Evolutionary conservation across 331 rosid species (phyloP).

Genomic region (Malus hybrid): DNA sequence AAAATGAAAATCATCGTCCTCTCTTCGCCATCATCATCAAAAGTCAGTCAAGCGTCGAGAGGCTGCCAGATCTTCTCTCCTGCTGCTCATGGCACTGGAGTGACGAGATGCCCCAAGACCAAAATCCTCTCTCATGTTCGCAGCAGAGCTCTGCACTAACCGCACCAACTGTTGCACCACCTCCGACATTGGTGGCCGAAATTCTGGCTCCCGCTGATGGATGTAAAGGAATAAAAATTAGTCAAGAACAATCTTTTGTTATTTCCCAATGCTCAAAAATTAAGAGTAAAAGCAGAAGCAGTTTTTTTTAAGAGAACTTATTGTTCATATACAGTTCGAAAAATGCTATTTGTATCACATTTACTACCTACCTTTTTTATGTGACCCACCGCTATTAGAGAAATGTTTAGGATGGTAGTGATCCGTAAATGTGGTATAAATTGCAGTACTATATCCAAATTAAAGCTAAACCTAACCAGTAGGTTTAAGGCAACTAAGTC

Average conservation of each 20-base stretch:
- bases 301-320: background rate
- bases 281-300: background rate
- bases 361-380: no score
- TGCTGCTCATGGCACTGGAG: background rate
- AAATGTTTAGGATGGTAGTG: background rate
- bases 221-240: background rate
- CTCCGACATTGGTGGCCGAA: slow-evolving; percentile 73
- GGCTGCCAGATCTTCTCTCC: background rate
- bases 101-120: slow-evolving; percentile 39
- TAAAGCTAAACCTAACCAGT: background rate
- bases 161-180: slow-evolving; percentile 65
- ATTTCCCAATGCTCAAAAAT: background rate
- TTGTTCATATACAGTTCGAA: background rate
- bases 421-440: background rate
- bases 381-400: no score
- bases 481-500: no score
- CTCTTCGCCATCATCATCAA: background rate
- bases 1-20: background rate
- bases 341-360: background rate
- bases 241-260: background rate
- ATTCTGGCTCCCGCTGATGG: slow-evolving; percentile 52
- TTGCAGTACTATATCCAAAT: background rate
- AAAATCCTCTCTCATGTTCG: slow-evolving; percentile 53
- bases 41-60: slow-evolving; percentile 6
- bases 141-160: slow-evolving; percentile 48